These are phyloP conservation scores for Fraxinus latifolia DNA, from an alignment of 305 asterid species.

Conservation along the genomic window DNA sequence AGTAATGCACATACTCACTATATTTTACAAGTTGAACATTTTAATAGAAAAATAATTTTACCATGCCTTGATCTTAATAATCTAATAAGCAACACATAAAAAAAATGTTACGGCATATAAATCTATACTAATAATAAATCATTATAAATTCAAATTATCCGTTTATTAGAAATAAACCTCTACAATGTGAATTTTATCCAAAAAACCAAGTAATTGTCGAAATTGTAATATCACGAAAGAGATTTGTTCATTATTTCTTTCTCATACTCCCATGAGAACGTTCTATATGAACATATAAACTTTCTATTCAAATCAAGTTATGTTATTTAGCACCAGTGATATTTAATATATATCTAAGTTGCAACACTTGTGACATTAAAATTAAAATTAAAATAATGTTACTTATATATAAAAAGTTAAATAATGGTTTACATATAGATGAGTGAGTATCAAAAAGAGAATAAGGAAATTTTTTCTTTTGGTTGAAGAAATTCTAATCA, in stretches of 20 bases:
- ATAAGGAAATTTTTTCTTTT: too few species aligned
- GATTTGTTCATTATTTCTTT: neutral
- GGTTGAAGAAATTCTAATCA: too few species aligned
- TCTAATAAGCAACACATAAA: neutral
- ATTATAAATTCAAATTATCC: neutral
- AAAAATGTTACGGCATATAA: neutral
- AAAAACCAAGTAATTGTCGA: neutral
- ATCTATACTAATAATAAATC: neutral
- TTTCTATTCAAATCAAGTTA: neutral
- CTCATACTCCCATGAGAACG: neutral
- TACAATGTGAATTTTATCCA: neutral
- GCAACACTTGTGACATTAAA: neutral
- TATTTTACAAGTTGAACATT: neutral
- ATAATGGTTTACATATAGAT: too few species aligned
- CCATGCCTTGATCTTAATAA: neutral
- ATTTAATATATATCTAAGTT: neutral
- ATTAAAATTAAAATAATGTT: too few species aligned
- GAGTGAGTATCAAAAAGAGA: too few species aligned
- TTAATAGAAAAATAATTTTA: neutral
- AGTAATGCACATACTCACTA: slow-evolving; percentile 19
- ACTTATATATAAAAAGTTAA: too few species aligned
- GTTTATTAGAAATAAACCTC: neutral
- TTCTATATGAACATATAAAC: neutral
- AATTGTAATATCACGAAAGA: neutral
- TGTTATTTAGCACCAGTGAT: neutral